A percentile compares a stretch with the other conserved stretches of the same genome.
Evolutionary conservation across 495 filamentous ascomycete genomes (phyloP).

Genomic region (Neurospora sp.): DNA sequence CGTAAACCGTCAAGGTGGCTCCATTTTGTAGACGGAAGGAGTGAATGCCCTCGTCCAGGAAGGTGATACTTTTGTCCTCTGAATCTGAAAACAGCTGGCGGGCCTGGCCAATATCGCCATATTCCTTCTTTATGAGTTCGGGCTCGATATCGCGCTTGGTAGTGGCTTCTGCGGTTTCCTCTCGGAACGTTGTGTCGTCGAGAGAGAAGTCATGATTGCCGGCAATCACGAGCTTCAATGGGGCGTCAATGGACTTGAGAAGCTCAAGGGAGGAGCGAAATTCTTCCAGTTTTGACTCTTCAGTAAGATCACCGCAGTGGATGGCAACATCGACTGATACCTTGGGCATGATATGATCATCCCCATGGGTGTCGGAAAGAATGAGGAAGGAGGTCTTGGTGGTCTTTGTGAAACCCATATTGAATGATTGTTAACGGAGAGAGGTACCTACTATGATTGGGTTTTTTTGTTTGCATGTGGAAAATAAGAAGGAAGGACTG

Average conservation of each 20-base stretch:
- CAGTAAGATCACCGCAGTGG: constrained; percentile 67
- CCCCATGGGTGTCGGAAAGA: constrained; percentile 54
- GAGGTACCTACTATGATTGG: neutral
- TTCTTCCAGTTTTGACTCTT: constrained; percentile 45
- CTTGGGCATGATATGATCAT: constrained; percentile 3
- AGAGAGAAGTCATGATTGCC: constrained; percentile 74
- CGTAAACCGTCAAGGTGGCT: constrained; percentile 53
- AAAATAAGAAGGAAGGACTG: neutral
- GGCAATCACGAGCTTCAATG: constrained; percentile 69
- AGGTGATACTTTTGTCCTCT: constrained; percentile 47
- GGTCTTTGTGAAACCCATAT: neutral
- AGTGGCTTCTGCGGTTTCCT: too few species aligned
- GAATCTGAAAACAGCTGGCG: constrained; percentile 14
- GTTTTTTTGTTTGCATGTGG: neutral
- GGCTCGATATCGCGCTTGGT: constrained; percentile 1
- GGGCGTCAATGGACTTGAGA: constrained; percentile 46
- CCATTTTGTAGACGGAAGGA: constrained; percentile 47
- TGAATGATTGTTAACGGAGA: neutral
- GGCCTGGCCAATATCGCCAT: constrained; percentile 16
- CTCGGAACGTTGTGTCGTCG: too few species aligned
- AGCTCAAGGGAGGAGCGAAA: constrained; percentile 43
- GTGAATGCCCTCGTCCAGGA: constrained; percentile 57
- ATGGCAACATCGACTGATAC: constrained; percentile 47
- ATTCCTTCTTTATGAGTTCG: constrained; percentile 11
- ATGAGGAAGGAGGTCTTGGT: constrained; percentile 40